Evolutionary conservation across 768 basidiomycete species (phyloP), one percentile per base, ranked within the genome.

Genomic region (Suillus weaverae): DNA sequence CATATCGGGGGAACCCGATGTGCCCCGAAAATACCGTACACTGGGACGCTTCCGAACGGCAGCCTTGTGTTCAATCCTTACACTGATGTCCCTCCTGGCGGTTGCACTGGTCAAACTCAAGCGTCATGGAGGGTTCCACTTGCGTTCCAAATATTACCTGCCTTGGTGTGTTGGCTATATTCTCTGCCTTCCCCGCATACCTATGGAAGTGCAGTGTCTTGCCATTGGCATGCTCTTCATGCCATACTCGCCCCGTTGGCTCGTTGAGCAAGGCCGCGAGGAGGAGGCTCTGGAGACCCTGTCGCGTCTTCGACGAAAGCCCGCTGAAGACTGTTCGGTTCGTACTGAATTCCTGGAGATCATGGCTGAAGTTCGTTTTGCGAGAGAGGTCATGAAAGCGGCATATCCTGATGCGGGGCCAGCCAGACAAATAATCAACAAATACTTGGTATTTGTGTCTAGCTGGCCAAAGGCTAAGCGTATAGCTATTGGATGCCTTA

Each of bases 201-300:
- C 65, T 57, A 70, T 14, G 26, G 51, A 53, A 11, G 35, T 32
- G 35, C 60, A 75, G 76, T 71, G 70, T n/a, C 68, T 77, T 62
- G 74, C 71, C 8, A 59, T 76, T 38, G 74, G 74, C 43, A 76
- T 76, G 74, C 46, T 59, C 22, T 72, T 78, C 54, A 72, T 81
- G 69, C 81, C 81, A 26, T 80, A 77, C 61, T 81, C 81, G 22
- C 81, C 81, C 22, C 76, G 81, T 59, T 82, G 81, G 77, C 70
- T 81, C 43, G 74, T 77, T 65, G 76, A 78, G 60, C 73, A 76
- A 68, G 78, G 78, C 0, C 76, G 78, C 8, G 73, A 74, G 54
- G 70, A 69, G 6, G 80, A 82, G 48, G 79, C 80, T 8, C 61
- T 78, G 30, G 57, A 67, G 16, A 78, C 76, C 2, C 62, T 81